Conservation (phyloP, 495 filamentous ascomycete genomes). For the Talaromyces proteolyticus region DNA sequence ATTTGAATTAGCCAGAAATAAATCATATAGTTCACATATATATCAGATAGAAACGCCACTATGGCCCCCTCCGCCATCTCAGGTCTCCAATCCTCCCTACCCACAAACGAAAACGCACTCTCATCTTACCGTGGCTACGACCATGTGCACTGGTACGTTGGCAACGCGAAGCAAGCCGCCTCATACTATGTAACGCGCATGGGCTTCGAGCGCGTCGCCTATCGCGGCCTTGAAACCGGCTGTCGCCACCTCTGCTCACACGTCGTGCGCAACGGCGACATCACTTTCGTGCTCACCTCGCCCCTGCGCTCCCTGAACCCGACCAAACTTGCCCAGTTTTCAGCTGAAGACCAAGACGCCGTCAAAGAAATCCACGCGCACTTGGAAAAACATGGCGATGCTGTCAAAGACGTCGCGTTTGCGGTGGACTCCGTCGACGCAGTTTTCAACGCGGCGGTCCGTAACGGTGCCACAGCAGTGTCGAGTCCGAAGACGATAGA, state of each 20-base stretch:
- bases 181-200: slow-evolving; percentile 79
- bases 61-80: slow-evolving; percentile 27
- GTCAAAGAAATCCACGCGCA: slow-evolving; percentile 69
- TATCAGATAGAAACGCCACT: too few relatives aligned
- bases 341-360: slow-evolving; percentile 49
- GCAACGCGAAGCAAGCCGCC: slow-evolving; percentile 91
- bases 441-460: slow-evolving; percentile 64
- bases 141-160: slow-evolving; percentile 89
- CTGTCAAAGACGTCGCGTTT: slow-evolving; percentile 86
- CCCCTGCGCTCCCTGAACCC: slow-evolving; percentile 57
- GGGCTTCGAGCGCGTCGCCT: slow-evolving; percentile 76
- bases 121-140: slow-evolving; percentile 76
- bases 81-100: background rate
- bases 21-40: too few relatives aligned
- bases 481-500: slow-evolving; percentile 44
- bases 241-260: slow-evolving; percentile 68
- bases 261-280: slow-evolving; percentile 69
- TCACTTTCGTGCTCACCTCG: slow-evolving; percentile 80
- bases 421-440: slow-evolving; percentile 79
- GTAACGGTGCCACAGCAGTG: slow-evolving; percentile 61
- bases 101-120: slow-evolving; percentile 8
- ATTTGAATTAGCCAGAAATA: too few relatives aligned
- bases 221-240: slow-evolving; percentile 82
- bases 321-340: background rate
- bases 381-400: slow-evolving; percentile 78